A percentile compares a stretch with the other conserved stretches of the same genome.
These are phyloP conservation scores for Plantago major DNA, from an alignment of 257 asterid genomes.

Conservation along the genomic window DNA sequence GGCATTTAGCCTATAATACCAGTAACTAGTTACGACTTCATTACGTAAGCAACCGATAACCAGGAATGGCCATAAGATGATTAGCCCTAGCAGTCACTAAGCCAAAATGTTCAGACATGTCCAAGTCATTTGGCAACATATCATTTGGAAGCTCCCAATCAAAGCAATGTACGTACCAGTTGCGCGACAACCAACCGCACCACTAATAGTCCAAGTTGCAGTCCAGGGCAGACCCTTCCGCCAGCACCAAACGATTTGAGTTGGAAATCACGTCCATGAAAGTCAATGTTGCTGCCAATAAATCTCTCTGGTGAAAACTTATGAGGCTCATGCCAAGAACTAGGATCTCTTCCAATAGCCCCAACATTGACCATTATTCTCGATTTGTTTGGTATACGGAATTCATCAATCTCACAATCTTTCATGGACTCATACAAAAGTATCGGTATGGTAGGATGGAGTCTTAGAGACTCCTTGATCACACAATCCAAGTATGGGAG, in stretches of 20 bases:
- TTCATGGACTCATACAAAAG: constrained; percentile 5
- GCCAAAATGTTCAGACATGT: constrained; percentile 11
- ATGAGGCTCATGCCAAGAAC: constrained; percentile 9
- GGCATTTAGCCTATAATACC: too few relatives aligned
- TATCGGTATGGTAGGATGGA: constrained; percentile 12
- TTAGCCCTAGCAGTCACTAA: constrained; percentile 10
- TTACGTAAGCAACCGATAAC: background rate
- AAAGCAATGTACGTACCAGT: constrained; percentile 20
- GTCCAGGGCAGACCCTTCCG: constrained; percentile 19
- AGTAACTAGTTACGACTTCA: too few relatives aligned
- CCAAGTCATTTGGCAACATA: constrained; percentile 8
- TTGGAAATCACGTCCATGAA: constrained; percentile 8
- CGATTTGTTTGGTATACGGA: constrained; percentile 1
- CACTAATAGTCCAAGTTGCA: constrained; percentile 3
- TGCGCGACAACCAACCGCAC: constrained; percentile 16
- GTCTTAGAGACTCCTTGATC: constrained; percentile 16
- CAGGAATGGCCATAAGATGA: constrained; percentile 5
- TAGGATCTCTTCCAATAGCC: constrained; percentile 22
- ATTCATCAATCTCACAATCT: constrained; percentile 11
- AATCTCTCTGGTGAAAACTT: constrained; percentile 17
- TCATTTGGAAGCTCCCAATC: constrained; percentile 21
- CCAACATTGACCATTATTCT: constrained; percentile 7
- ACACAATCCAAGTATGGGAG: constrained; percentile 13
- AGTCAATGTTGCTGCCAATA: constrained; percentile 13
- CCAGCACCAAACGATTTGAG: constrained; percentile 16